Evolutionary conservation across 164 flowering plant species (phyloP).

Genomic region (Brasenia schreberi): DNA sequence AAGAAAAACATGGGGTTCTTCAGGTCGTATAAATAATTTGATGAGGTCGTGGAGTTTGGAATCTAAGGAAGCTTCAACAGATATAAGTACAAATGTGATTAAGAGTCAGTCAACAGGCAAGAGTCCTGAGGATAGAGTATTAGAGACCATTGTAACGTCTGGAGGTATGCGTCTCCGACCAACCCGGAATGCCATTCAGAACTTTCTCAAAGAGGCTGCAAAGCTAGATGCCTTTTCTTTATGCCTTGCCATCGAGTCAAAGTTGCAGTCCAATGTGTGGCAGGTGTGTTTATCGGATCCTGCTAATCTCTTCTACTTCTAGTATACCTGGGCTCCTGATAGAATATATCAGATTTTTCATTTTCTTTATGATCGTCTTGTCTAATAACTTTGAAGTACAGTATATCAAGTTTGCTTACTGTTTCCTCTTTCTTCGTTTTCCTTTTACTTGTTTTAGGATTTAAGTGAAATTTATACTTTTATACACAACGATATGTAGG

Average conservation of each 20-base stretch:
- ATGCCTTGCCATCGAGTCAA: constrained; percentile 64
- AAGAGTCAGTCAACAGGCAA: constrained; percentile 32
- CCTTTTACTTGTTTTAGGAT: background rate
- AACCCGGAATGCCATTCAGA: constrained; percentile 83
- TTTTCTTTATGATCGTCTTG: too few relatives aligned
- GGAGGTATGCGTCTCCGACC: constrained; percentile 97
- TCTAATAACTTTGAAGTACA: too few relatives aligned
- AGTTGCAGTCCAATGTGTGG: constrained; percentile 81
- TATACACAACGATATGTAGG: background rate
- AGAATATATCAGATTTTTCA: too few relatives aligned
- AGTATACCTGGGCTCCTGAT: too few relatives aligned
- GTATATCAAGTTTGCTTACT: too few relatives aligned
- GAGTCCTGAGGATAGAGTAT: constrained; percentile 71
- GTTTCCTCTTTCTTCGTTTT: background rate
- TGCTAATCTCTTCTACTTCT: too few relatives aligned
- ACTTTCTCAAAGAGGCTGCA: constrained; percentile 69
- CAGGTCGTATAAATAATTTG: constrained; percentile 31
- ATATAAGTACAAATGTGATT: constrained; percentile 27
- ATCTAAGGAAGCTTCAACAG: constrained; percentile 21
- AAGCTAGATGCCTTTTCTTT: constrained; percentile 72
- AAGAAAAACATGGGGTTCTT: constrained; percentile 23
- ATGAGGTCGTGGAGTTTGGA: constrained; percentile 57
- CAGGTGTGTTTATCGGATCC: constrained; percentile 36
- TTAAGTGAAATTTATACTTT: background rate
- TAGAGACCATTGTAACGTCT: constrained; percentile 83